Evolutionary conservation across 129 eudicot species (phyloP), one percentile per base, ranked within the genome.

Genomic region (Glebionis coronaria): DNA sequence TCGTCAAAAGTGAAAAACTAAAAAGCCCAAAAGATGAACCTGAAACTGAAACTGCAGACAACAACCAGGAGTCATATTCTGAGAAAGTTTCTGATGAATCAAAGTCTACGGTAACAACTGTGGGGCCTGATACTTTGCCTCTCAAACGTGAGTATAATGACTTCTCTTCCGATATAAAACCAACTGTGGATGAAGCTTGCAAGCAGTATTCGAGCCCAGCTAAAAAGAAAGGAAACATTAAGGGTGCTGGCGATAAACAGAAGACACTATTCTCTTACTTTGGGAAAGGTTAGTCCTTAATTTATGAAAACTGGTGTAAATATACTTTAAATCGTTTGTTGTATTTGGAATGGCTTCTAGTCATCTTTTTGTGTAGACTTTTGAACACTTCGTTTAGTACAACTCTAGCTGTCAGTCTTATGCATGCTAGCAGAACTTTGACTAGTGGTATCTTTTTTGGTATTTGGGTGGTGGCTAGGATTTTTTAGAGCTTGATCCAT

Each of bases 231-330:
- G 76, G 76, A 19, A 80, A 84, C 65, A 62, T 70, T 15, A 69
- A 71, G 65, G 79, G 77, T 31, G 70, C 82, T 0, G 65, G 73
- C 62, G 83, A 82, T 40, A 82, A 84, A 66, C 97, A 90, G 42
- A 77, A 81, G 21, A 84, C 95, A 6, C 85, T 90, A 11, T 62
- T 85, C 53, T 87, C 97, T 9, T 90, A 78, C 84, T 90, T 84
- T 50, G 83, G 81, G 44, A 87, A 84, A 79, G 73, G 85, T 73
- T 82, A 73, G 69, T 28, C n/a, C 12, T 25, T 52, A 38, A 29
- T 61, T 59, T 56, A 31, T 1, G 31, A 46, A 3, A 44, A 52
- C 61, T 44, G 12, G 44, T 63, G 59, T 71, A 55, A 54, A 71
- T 71, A 56, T 25, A 57, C 73, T 56, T n/a, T 0, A 31, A 29